These are phyloP conservation scores for Crithidia acanthocephali DNA, from an alignment of 208 protist species.

Conservation along the genomic window DNA sequence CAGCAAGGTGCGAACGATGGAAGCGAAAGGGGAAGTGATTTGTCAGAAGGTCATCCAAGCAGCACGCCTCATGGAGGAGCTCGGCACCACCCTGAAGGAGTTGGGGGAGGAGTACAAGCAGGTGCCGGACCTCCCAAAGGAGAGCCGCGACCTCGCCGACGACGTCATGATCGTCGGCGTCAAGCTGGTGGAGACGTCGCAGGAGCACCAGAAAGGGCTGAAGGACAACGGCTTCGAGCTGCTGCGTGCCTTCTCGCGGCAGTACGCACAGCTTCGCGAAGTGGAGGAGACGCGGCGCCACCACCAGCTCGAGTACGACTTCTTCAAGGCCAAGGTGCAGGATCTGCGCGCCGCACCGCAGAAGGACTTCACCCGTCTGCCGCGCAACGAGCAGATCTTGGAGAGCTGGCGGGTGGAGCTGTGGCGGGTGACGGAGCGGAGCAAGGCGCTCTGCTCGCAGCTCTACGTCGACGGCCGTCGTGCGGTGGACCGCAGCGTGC, in stretches of 20 bases:
- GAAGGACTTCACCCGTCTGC: conserved; percentile 70
- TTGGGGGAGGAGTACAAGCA: conserved; percentile 74
- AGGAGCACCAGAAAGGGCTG: conserved; percentile 63
- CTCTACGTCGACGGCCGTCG: conserved; percentile 67
- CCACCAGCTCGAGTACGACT: conserved; percentile 79
- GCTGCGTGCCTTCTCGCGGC: conserved; percentile 52
- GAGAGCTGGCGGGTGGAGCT: conserved; percentile 81
- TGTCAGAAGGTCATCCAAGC: conserved; percentile 60
- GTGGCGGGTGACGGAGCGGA: conserved; percentile 68
- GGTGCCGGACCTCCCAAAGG: conserved; percentile 59
- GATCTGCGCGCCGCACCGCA: conserved; percentile 50
- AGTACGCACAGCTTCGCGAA: conserved; percentile 53
- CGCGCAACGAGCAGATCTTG: conserved; percentile 77
- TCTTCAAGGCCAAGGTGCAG: conserved; percentile 78
- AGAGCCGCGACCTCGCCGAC: conserved; percentile 56
- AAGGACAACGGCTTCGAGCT: conserved; percentile 67
- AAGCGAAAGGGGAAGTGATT: conserved; percentile 48
- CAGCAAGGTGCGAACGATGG: conserved; percentile 53
- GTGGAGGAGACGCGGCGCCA: conserved; percentile 59
- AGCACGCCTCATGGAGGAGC: conserved; percentile 72
- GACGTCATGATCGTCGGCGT: conserved; percentile 58
- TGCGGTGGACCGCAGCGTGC: conserved; percentile 65
- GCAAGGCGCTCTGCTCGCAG: conserved; percentile 61
- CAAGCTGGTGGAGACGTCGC: conserved; percentile 52
- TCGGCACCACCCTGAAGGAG: conserved; percentile 65